A percentile compares a stretch with the other conserved stretches of the same genome.
These are phyloP conservation scores for Leptodermis oblonga DNA, from an alignment of 257 asterid species.

Conservation along the genomic window DNA sequence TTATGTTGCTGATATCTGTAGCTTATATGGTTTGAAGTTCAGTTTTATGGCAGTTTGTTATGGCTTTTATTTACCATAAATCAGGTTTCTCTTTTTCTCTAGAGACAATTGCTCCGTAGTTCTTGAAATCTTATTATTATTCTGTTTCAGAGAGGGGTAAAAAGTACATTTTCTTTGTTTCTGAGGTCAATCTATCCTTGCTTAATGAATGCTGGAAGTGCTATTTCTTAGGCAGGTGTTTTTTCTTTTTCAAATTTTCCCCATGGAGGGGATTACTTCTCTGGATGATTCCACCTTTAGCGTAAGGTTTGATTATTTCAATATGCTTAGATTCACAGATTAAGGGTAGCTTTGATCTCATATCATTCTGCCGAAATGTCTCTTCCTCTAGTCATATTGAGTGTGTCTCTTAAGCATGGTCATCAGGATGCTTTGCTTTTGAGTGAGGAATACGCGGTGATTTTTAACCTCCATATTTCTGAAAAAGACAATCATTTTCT, in stretches of 20 bases:
- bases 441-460: no score
- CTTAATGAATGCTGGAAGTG: background rate
- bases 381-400: background rate
- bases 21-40: background rate
- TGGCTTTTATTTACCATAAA: background rate
- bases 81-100: background rate
- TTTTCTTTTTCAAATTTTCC: background rate
- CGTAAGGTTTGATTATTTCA: background rate
- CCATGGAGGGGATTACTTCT: background rate
- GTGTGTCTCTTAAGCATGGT: slow-evolving; percentile 1
- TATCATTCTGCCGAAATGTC: background rate
- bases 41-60: background rate
- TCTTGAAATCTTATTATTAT: background rate
- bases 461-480: background rate
- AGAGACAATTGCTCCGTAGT: background rate
- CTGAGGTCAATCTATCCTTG: background rate
- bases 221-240: background rate
- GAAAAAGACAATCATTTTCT: background rate
- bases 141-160: background rate
- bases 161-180: background rate
- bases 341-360: background rate
- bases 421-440: background rate
- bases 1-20: background rate
- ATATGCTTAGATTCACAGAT: background rate
- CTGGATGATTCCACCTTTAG: background rate